Evolutionary conservation across 2,329 filamentous ascomycete species (phyloP), one percentile per base, ranked within the genome.

Genomic region (Botryotinia narcissicola): DNA sequence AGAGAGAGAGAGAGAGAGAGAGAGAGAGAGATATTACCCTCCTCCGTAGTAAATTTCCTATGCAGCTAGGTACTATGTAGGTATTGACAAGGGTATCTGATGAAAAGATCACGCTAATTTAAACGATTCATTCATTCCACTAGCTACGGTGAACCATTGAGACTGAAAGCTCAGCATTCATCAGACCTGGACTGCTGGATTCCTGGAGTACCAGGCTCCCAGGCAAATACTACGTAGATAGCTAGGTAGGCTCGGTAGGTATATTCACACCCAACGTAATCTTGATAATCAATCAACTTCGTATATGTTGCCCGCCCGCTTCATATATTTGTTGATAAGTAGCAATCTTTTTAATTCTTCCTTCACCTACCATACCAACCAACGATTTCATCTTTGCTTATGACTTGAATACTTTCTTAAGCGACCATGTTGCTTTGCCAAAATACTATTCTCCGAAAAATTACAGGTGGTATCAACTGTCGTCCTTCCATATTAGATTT

Each of bases 401-500:
- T 77, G 76, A 78, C 73, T 73, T 78, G 70, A 57, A 70, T 61
- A 35, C 35, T 44, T 63, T 59, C 60, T 46, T 54, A 75, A 76
- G 79, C 79, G 79, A 81, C 76, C 70, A 82, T 82, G 80, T 80
- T 80, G 78, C 76, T 79, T 77, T 77, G 72, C 73, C 77, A 76
- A 75, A 77, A 76, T 73, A 73, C 73, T 70, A 76, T 75, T 76
- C 74, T 75, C 72, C 77, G 77, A 76, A 73, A 79, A 76, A 78
- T 73, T 74, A 68, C 76, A 72, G 75, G 75, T 75, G 64, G 73
- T 75, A 78, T 74, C 76, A 75, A 75, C 75, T 72, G 46, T 57
- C 60, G 74, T 73, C 74, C 74, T 67, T 73, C 70, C 75, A 61
- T 69, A 63, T 61, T 63, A 76, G 75, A 80, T 75, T 75, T 79